Evolutionary conservation across 805 yeast genomes (phyloP), one percentile per base, ranked within the genome.

Genomic region (Yueomyces sinensis): DNA sequence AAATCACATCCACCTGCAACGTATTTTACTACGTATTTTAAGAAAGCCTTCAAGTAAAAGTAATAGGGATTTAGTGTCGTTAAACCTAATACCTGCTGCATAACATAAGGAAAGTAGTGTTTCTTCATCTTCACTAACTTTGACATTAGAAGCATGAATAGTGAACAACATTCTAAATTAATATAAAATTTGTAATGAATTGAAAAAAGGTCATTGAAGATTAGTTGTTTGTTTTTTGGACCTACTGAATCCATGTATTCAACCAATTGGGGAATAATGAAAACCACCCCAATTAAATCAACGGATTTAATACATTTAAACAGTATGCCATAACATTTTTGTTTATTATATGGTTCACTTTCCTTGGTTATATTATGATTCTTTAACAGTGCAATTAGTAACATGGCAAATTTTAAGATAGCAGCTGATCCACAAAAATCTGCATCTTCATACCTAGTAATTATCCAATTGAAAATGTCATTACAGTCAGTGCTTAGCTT

Each of bases 401-500:
- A 47, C 13, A 43, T 43, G 3, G 64, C 46, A 16, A 66, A 52
- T 17, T 50, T 54, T 2, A 45, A 17, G 3, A 47, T 41, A 1
- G 70, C 56, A 2, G 17, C 16, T 17, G 58, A 63, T 1, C 73
- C 66, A 33, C 57, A 44, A 13, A 74, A 51, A 32, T 68, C 50
- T 3, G 51, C 45, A 23, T 62, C 68, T 1, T 57, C 53, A 4
- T 63, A 61, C 32, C 74, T 54, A 14, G 52, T 44, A 3, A 59
- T 29, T 7, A 73, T 39, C 65, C 72, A 76, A 1, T 55, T 48
- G 28, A 63, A 55, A 15, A 76, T 61, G 41, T 74, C 80, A 27
- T 45, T 46, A 30, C 65, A 63, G 32, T 72, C 77, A 3, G 58
- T 58, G 15, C 48, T 41, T 6, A 68, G 45, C 2, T 46, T 47